Evolutionary conservation across 1,139 yeast genomes (phyloP).

Genomic region (Yamadazyma sp.): DNA sequence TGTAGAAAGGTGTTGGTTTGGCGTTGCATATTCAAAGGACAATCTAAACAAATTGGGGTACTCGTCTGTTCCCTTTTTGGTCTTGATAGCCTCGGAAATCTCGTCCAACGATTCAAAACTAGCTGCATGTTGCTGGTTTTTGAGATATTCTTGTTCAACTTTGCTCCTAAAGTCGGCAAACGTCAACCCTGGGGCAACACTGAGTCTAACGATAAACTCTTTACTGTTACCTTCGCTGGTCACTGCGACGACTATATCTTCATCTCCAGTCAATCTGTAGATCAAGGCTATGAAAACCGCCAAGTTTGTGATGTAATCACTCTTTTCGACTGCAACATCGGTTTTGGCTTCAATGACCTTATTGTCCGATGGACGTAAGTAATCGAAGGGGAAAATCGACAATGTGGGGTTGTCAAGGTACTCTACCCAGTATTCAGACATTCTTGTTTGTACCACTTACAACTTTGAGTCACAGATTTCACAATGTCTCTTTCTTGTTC

Average conservation of each 20-base stretch:
- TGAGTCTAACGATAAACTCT: constrained; percentile 62
- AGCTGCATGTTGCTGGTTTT: constrained; percentile 32
- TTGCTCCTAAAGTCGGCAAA: constrained; percentile 52
- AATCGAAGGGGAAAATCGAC: constrained; percentile 87
- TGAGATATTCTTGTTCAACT: constrained; percentile 44
- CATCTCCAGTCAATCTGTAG: constrained; percentile 88
- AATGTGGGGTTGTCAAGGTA: constrained; percentile 79
- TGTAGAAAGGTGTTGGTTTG: constrained; percentile 46
- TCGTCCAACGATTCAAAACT: constrained; percentile 53
- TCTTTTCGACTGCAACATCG: constrained; percentile 26
- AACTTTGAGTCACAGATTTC: too few species aligned
- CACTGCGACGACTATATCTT: constrained; percentile 84
- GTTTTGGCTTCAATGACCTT: constrained; percentile 65
- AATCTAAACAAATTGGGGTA: constrained; percentile 66
- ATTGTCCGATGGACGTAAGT: constrained; percentile 72
- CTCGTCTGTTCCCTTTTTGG: constrained; percentile 49
- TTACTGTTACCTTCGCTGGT: constrained; percentile 40
- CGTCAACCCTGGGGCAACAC: constrained; percentile 51
- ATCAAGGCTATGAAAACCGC: constrained; percentile 73
- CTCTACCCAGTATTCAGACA: constrained; percentile 57
- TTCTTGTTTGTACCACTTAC: constrained; percentile 3
- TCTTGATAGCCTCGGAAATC: constrained; percentile 53
- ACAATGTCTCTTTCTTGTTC: too few species aligned
- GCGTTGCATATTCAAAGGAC: constrained; percentile 54
- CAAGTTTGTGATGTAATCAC: constrained; percentile 53